phyloP scores from a whole-genome alignment of 2,329 filamentous ascomycete species.

The Exophiala dermatitidis region DNA sequence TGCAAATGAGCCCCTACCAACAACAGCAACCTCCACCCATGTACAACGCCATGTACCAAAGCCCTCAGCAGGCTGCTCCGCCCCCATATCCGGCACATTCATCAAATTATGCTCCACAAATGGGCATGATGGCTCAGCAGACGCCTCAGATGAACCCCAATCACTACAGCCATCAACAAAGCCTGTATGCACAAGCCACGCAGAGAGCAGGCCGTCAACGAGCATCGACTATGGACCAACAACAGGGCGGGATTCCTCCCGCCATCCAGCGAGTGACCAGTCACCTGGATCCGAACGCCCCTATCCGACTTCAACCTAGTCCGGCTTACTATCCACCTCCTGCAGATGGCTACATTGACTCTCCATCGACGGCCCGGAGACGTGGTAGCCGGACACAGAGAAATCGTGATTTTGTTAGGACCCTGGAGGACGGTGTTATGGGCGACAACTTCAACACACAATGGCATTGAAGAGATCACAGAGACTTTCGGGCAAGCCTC shows the following conservation, averaged over 20 bases:
- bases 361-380: conserved; percentile 58
- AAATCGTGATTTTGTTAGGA: conserved; percentile 86
- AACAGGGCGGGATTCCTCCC: conserved; percentile 84
- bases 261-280: conserved; percentile 92
- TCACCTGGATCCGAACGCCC: conserved; percentile 88
- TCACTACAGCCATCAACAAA: conserved; percentile 66
- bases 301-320: conserved; percentile 88
- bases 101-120: conserved; percentile 61
- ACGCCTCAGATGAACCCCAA: conserved; percentile 59
- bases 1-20: conserved; percentile 50
- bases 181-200: conserved; percentile 65
- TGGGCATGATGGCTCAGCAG: conserved; percentile 59
- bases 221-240: conserved; percentile 93
- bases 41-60: conserved; percentile 72
- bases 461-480: conserved; percentile 50
- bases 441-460: conserved; percentile 83
- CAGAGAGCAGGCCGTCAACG: conserved; percentile 75
- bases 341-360: conserved; percentile 68
- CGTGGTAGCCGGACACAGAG: conserved; percentile 62
- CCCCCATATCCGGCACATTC: conserved; percentile 72
- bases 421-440: conserved; percentile 84
- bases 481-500: neutral
- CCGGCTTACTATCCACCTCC: conserved; percentile 96
- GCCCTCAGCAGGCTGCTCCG: conserved; percentile 61
- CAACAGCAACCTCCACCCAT: conserved; percentile 54